Evolutionary conservation across 768 basidiomycete species (phyloP), one percentile per base, ranked within the genome.

Genomic region (Coprinellus aureogranulatus): DNA sequence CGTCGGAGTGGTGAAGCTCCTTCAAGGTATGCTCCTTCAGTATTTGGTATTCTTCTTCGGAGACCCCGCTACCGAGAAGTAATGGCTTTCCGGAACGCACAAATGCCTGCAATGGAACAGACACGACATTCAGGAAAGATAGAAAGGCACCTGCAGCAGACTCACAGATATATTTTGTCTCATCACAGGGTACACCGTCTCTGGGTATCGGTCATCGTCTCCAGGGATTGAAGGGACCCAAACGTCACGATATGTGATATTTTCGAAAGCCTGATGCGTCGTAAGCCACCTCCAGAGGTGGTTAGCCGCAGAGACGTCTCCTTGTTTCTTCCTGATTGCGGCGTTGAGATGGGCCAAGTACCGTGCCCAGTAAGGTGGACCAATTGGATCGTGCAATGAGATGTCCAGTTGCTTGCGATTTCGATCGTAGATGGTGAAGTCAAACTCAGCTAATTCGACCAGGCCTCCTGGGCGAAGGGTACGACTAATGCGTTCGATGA

Each of bases 401-500:
- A 75, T 63, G n/a, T 77, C 65, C 2, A 62, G 55, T 12, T 40
- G 57, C 34, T 28, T 37, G 20, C 77, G 77, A 57, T 86, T 71
- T 16, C 57, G 54, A 62, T 84, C 86, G 62, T 88, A 85, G 16
- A 82, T 73, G 56, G 72, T 68, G 65, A 89, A 92, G 51, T 88
- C 87, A 64, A 84, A 89, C 71, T 92, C 90, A 55, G 81, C 72
- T 18, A 91, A 60, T 49, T 86, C 77, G 56, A 89, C 66, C 28
- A 92, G 75, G 28, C 90, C 90, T 23, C 84, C 83, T 1, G 89
- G 88, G 41, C 87, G 82, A 42, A 92, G 78, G 47, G 85, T 81
- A 55, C 79, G 81, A 39, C 77, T 75, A 48, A 89, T 86, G 53
- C 90, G 85, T 69, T 89, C 77, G 53, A 91, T 79, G 60, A 92